phyloP scores from a whole-genome alignment of 2,329 filamentous ascomycete genomes.

The Alternaria angustiovoidea region DNA sequence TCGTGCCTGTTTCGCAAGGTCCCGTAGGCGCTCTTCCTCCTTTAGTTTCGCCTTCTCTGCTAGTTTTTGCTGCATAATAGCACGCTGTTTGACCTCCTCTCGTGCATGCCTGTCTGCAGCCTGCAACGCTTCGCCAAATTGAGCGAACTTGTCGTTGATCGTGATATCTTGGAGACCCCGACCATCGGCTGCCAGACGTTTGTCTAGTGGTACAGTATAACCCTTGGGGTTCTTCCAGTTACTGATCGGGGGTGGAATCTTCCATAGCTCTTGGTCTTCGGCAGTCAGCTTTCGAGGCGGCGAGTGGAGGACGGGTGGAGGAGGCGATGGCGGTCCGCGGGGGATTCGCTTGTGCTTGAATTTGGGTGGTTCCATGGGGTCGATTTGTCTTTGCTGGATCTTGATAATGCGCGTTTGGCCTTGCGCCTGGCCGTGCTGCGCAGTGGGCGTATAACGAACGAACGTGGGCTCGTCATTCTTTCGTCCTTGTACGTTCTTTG shows the following conservation, averaged over 20 bases:
- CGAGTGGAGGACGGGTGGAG: slow-evolving; percentile 92
- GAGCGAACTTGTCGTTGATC: slow-evolving; percentile 98
- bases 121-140: slow-evolving; percentile 92
- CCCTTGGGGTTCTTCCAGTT: slow-evolving; percentile 99
- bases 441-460: slow-evolving; percentile 93
- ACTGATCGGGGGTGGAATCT: slow-evolving; percentile 85
- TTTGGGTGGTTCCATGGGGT: slow-evolving; percentile 96
- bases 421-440: slow-evolving; percentile 89
- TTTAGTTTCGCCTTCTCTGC: slow-evolving; percentile 95
- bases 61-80: slow-evolving; percentile 92
- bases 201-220: slow-evolving; percentile 94
- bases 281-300: slow-evolving; percentile 94
- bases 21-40: slow-evolving; percentile 90
- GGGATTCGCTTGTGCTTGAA: slow-evolving; percentile 99
- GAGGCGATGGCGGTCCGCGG: slow-evolving; percentile 87
- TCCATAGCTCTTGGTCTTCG: slow-evolving; percentile 97
- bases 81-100: slow-evolving; percentile 92
- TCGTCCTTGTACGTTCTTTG: slow-evolving; percentile 90
- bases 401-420: slow-evolving; percentile 97
- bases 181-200: slow-evolving; percentile 92
- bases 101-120: slow-evolving; percentile 93
- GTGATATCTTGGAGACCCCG: slow-evolving; percentile 89
- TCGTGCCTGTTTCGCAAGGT: slow-evolving; percentile 88
- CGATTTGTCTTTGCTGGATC: slow-evolving; percentile 91
- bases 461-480: slow-evolving; percentile 86